phyloP scores from a whole-genome alignment of 306 rosid genomes.

The Purshia tridentata region DNA sequence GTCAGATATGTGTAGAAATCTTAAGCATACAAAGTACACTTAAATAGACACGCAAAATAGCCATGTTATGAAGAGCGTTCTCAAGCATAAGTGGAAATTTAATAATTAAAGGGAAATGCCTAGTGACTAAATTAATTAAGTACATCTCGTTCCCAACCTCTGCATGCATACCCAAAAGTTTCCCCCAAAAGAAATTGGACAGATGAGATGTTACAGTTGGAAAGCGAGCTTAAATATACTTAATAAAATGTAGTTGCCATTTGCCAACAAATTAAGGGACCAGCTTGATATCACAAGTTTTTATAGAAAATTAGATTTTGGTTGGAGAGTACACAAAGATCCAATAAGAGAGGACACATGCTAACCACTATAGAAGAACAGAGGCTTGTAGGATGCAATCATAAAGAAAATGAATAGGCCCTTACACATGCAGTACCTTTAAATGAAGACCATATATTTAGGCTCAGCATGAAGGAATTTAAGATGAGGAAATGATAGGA shows the following conservation, averaged over 20 bases:
- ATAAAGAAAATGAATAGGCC: constrained; percentile 37
- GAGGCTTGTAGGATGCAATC: constrained; percentile 41
- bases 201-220: constrained; percentile 49
- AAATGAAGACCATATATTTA: constrained; percentile 50
- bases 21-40: constrained; percentile 41
- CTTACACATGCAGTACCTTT: constrained; percentile 46
- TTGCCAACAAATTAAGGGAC: constrained; percentile 22
- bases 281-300: constrained; percentile 27
- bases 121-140: neutral
- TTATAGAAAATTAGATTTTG: constrained; percentile 26
- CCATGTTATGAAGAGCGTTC: neutral
- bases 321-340: constrained; percentile 32
- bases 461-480: constrained; percentile 39
- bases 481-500: constrained; percentile 29
- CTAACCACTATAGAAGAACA: constrained; percentile 46
- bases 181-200: constrained; percentile 19
- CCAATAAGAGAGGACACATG: constrained; percentile 51
- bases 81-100: neutral
- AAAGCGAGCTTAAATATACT: constrained; percentile 37
- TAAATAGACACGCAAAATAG: constrained; percentile 24
- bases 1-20: constrained; percentile 21
- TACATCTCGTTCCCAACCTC: constrained; percentile 14
- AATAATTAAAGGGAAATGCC: constrained; percentile 15
- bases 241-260: constrained; percentile 16
- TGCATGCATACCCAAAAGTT: constrained; percentile 21